Base-by-base conservation (phyloP, 805 yeast species). In the Cephaloascus albidus region DNA sequence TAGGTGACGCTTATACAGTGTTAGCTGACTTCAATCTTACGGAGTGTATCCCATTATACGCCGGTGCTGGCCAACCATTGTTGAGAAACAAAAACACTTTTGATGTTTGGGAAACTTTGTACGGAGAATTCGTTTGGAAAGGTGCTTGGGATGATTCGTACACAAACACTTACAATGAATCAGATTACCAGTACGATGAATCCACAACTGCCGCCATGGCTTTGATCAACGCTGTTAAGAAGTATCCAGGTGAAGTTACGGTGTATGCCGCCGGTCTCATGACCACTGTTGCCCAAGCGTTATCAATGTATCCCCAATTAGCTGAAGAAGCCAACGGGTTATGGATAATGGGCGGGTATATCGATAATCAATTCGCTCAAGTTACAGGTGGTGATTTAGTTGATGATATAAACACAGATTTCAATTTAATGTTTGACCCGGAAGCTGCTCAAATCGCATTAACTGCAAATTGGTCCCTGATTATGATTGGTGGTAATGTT, bases 201-300 rank as follows among this genome's bases (percentile, higher is more conserved):
- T 40, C 55, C 12, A 43, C 49, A 3, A 57, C 64, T 10, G 70
- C 64, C 40, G 69, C 69, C 15, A 43, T 57, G 40, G 68, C 68
- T 33, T 42, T 66, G 43, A 60, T 66, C 42, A 54, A 64, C 16
- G 68, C 70, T 15, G 69, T 65, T 31, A 63, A 57, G 45, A 44
- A 51, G 33, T 43, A 61, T 52, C 63, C 63, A 27, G 57, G 58
- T 30, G 58, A 61, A 31, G 51, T 55, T 18, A 40, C 37, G 4
- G 51, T 67, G 35, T 64, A 53, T 42, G 63, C 68, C 37, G 70
- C 67, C 19, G 71, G 71, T 39, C 50, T 56, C 47, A 57, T 61
- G 62, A 67, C 72, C 33, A 65, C 68, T 18, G 64, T 67, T 33
- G 72, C 72, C n/a, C 67, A 63, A 48, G 71, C 72, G 16, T 31